Percentiles rank a stretch among this genome's conserved stretches.
Conservation (phyloP, 208 protist species). For the Porcisia deanei region DNA sequence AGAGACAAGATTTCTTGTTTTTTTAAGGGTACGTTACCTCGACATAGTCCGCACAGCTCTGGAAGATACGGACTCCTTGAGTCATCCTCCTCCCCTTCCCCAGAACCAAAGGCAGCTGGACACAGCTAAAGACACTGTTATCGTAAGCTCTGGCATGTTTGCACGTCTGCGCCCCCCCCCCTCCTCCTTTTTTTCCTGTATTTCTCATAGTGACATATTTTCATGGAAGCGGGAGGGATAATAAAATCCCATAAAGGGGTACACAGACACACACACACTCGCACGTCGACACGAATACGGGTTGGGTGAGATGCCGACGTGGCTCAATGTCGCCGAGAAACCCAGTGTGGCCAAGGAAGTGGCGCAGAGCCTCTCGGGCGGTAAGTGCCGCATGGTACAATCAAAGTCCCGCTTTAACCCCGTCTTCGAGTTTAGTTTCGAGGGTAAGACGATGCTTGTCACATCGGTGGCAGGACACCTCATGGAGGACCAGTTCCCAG, state of each 20-base stretch:
- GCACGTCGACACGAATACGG: not conserved
- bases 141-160: too few species aligned
- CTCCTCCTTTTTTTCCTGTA: too few species aligned
- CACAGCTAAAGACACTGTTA: too few species aligned
- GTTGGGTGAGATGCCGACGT: conserved; percentile 46
- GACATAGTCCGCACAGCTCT: not conserved
- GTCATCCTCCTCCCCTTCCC: not conserved
- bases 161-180: too few species aligned
- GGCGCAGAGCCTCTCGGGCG: conserved; percentile 73
- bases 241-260: not conserved
- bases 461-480: conserved; percentile 98
- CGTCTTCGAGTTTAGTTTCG: conserved; percentile 79
- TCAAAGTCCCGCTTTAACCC: conserved; percentile 80
- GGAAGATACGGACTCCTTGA: not conserved
- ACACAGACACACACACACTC: not conserved
- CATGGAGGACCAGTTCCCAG: conserved; percentile 92
- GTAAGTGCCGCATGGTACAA: conserved; percentile 35
- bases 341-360: conserved; percentile 94
- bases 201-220: not conserved
- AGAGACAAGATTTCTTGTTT: not conserved
- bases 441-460: conserved; percentile 90
- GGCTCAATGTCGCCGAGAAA: conserved; percentile 96
- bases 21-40: too few species aligned
- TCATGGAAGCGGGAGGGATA: not conserved
- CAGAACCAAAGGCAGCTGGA: too few species aligned